phyloP scores from a whole-genome alignment of 2,329 filamentous ascomycete genomes.

The Phialophora macrospora region DNA sequence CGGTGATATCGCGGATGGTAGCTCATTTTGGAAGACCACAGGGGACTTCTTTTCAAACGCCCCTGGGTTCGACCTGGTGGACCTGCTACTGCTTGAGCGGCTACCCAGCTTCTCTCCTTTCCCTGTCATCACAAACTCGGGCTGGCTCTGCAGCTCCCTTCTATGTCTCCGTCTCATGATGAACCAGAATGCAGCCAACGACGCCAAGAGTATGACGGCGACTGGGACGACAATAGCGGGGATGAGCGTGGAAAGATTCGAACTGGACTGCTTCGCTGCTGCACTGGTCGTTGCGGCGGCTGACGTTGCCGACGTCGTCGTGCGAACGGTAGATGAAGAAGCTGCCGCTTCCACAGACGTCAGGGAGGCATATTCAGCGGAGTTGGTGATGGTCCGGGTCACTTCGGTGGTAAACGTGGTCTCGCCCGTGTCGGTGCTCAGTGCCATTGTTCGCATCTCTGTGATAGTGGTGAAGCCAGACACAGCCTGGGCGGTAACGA shows the following conservation, averaged over 20 bases:
- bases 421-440: constrained; percentile 23
- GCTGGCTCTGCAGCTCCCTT: constrained; percentile 35
- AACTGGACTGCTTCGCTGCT: constrained; percentile 45
- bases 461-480: constrained; percentile 35
- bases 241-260: constrained; percentile 37
- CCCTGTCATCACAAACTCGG: constrained; percentile 38
- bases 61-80: constrained; percentile 24
- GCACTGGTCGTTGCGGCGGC: constrained; percentile 46
- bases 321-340: constrained; percentile 46
- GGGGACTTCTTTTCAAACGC: constrained; percentile 25
- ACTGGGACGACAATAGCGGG: constrained; percentile 39
- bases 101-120: constrained; percentile 38
- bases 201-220: constrained; percentile 34
- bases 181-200: constrained; percentile 38
- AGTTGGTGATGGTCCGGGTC: constrained; percentile 33
- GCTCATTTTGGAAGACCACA: constrained; percentile 23
- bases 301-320: constrained; percentile 46
- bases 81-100: constrained; percentile 36
- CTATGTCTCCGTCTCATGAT: constrained; percentile 37
- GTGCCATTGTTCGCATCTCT: constrained; percentile 29
- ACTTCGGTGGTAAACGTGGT: constrained; percentile 31
- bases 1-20: constrained; percentile 30
- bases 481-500: constrained; percentile 25
- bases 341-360: constrained; percentile 27
- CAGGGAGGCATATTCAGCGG: constrained; percentile 36